Evolutionary conservation across 495 filamentous ascomycete species (phyloP).

Genomic region (Penicillium goetzii): DNA sequence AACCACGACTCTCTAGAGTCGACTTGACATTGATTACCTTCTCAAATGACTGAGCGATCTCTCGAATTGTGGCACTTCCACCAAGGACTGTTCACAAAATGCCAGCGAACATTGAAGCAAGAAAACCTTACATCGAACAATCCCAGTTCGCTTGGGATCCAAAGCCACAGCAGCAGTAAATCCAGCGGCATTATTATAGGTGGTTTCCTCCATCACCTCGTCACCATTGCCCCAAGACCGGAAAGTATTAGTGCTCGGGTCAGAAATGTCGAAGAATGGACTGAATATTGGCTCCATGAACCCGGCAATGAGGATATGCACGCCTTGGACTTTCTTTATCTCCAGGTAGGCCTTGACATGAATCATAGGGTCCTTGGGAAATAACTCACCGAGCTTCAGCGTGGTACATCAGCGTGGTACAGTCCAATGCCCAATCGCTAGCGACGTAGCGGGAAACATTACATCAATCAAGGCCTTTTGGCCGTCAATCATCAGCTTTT

Average conservation of each 20-base stretch:
- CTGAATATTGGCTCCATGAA: slow-evolving; percentile 15
- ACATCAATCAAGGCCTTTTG: slow-evolving; percentile 48
- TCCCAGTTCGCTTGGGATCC: slow-evolving; percentile 2
- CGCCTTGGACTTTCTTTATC: slow-evolving; percentile 31
- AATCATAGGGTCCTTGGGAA: slow-evolving; percentile 50
- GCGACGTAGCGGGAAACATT: slow-evolving; percentile 48
- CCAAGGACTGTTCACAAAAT: not conserved
- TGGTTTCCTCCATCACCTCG: slow-evolving; percentile 10
- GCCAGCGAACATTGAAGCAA: not conserved
- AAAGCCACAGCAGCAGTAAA: slow-evolving; percentile 4
- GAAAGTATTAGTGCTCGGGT: not conserved
- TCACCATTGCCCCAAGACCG: slow-evolving; percentile 7
- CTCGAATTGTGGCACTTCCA: not conserved
- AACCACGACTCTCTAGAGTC: not conserved
- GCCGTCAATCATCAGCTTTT: slow-evolving; percentile 48
- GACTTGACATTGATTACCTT: not conserved
- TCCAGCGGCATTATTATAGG: not conserved
- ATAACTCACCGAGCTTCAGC: slow-evolving; percentile 41
- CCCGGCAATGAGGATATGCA: slow-evolving; percentile 10
- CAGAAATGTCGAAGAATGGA: slow-evolving; percentile 14
- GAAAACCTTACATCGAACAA: slow-evolving; percentile 1
- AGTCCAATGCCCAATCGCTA: slow-evolving; percentile 49
- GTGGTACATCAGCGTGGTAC: slow-evolving; percentile 42
- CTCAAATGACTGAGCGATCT: not conserved
- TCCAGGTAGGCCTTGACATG: slow-evolving; percentile 45